Percentiles rank a stretch among this genome's conserved stretches.
Conservation (phyloP, 1,139 yeast species). For the Suhomyces taliae region DNA sequence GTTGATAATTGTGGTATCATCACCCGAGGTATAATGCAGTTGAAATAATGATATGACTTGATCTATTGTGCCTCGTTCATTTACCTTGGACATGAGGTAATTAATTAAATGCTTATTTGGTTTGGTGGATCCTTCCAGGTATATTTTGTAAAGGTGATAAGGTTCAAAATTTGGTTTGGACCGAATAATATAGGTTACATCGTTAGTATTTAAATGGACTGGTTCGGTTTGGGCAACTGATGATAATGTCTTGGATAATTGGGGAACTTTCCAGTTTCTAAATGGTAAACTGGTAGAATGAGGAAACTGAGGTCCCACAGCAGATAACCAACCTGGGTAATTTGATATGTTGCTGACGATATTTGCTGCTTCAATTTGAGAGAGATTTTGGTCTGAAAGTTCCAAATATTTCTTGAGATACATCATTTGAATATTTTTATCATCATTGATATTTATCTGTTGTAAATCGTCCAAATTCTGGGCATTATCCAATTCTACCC, state of each 20-base stretch:
- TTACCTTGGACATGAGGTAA: conserved; percentile 9
- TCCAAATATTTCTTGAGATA: conserved; percentile 8
- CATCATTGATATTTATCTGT: background rate
- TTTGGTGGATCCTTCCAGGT: conserved; percentile 6
- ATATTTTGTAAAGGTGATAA: conserved; percentile 12
- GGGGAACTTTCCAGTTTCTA: background rate
- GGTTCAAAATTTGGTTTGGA: conserved; percentile 10
- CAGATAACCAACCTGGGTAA: conserved; percentile 15
- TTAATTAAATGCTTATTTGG: conserved; percentile 16
- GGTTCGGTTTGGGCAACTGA: background rate
- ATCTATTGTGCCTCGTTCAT: background rate
- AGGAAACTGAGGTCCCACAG: conserved; percentile 5
- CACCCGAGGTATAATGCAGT: conserved; percentile 4
- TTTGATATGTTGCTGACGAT: conserved; percentile 4
- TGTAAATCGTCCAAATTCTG: conserved; percentile 8
- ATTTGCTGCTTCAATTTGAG: background rate
- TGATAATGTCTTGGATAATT: background rate
- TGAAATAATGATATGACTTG: conserved; percentile 8
- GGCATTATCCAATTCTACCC: conserved; percentile 8
- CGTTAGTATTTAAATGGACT: conserved; percentile 6
- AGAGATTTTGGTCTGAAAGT: background rate
- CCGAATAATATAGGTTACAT: conserved; percentile 12
- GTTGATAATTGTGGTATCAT: conserved; percentile 6
- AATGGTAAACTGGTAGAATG: conserved; percentile 5
- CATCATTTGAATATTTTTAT: conserved; percentile 8